A percentile compares a stretch with the other conserved stretches of the same genome.
Evolutionary conservation across 768 basidiomycete species (phyloP).

Genomic region (Tricholoma hemisulphureum): DNA sequence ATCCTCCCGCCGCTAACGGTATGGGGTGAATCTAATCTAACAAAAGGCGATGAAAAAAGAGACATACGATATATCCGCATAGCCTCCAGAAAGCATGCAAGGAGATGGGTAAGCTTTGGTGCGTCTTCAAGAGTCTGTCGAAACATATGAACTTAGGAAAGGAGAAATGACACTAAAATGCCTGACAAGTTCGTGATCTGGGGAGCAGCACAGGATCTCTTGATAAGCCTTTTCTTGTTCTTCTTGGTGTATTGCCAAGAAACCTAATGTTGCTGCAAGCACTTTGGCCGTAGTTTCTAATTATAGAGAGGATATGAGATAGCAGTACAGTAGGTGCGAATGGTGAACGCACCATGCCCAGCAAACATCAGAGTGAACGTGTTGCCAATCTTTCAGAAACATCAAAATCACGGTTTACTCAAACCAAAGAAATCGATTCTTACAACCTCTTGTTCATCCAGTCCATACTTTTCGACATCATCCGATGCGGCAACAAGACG

Average conservation of each 20-base stretch:
- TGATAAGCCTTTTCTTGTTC: conserved; percentile 48
- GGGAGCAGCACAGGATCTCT: conserved; percentile 41
- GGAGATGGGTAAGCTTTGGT: conserved; percentile 22
- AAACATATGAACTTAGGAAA: neutral
- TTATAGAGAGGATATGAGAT: neutral
- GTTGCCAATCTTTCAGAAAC: conserved; percentile 19
- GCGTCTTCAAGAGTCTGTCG: conserved; percentile 18
- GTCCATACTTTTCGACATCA: conserved; percentile 15
- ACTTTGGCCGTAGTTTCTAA: conserved; percentile 52
- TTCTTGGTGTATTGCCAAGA: conserved; percentile 43
- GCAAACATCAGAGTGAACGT: conserved; percentile 24
- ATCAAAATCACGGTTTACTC: neutral
- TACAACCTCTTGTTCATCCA: conserved; percentile 23
- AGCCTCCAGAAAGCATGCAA: conserved; percentile 31
- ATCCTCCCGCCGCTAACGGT: conserved; percentile 17
- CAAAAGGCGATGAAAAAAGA: neutral
- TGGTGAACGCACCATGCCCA: conserved; percentile 20
- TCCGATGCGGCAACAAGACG: conserved; percentile 18
- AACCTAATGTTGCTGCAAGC: conserved; percentile 46
- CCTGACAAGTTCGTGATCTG: conserved; percentile 31
- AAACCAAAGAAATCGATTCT: neutral
- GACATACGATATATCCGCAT: conserved; percentile 28
- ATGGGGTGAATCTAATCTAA: neutral
- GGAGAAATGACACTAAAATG: neutral
- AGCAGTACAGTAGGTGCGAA: neutral